Evolutionary conservation across 495 filamentous ascomycete genomes (phyloP).

Genomic region (Sporormia fimetaria): DNA sequence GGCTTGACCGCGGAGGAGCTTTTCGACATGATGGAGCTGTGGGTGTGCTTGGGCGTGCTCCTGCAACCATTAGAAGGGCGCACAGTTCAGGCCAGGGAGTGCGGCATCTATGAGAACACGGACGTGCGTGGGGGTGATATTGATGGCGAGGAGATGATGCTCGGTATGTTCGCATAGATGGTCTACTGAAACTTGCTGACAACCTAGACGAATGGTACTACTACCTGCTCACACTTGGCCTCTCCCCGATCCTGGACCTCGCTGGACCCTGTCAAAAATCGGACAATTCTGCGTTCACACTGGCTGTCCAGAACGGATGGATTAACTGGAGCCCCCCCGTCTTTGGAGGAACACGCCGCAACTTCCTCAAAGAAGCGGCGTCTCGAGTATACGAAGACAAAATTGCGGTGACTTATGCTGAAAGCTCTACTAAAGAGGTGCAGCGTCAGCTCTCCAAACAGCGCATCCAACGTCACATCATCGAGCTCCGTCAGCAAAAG

Average conservation of each 20-base stretch:
- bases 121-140: constrained; percentile 39
- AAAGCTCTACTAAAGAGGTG: constrained; percentile 17
- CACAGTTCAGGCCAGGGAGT: constrained; percentile 42
- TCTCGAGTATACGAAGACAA: constrained; percentile 47
- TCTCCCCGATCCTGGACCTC: constrained; percentile 45
- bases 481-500: constrained; percentile 26
- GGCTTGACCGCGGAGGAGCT: constrained; percentile 47
- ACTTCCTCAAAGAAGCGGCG: constrained; percentile 54
- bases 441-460: constrained; percentile 28
- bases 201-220: constrained; percentile 53
- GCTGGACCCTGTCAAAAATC: constrained; percentile 34
- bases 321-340: constrained; percentile 45
- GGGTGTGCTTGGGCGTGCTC: constrained; percentile 50
- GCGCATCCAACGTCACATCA: constrained; percentile 27
- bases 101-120: constrained; percentile 44
- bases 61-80: constrained; percentile 48
- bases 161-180: constrained; percentile 36
- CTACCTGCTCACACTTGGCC: constrained; percentile 50
- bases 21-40: constrained; percentile 57
- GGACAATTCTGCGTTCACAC: constrained; percentile 39
- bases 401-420: constrained; percentile 27
- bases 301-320: constrained; percentile 44
- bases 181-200: constrained; percentile 17
- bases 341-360: constrained; percentile 38
- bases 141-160: constrained; percentile 42